Evolutionary conservation across 306 rosid species (phyloP), one percentile per base, ranked within the genome.

Genomic region (Lotus japonicus): DNA sequence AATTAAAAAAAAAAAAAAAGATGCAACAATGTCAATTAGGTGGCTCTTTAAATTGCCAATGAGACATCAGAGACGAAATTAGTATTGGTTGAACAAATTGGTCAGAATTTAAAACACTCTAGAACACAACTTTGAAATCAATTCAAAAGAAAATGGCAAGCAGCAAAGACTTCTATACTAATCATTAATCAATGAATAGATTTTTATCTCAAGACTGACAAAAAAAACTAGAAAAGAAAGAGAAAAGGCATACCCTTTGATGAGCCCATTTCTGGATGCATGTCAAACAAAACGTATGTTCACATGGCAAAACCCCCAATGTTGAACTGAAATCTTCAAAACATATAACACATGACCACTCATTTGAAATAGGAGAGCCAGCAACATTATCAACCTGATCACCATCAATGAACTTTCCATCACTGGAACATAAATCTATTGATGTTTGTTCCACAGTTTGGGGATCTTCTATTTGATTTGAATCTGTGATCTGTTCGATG

Each of bases 331-430:
- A 90, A 72, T 86, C 96, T 44, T 84, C 81, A 58, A 79, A 86
- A 79, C 98, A 94, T 70, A 94, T 94, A 41, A 88, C 96, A 69
- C 98, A 94, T 59, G 98, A 90, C 79, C 86, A 38, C 56, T 90
- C 90, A 12, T 61, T 49, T 17, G 94, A 68, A 64, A 73, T 68
- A 61, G 82, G 75, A 70, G 76, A 35, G 42, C 39, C 36, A 33
- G 80, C 71, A 69, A 56, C 73, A 8, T 41, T 70, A 44, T 81
- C 83, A 49, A 14, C 48, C 58, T 53, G 81, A 61, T 36, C 51
- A 58, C 50, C 77, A 48, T 68, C 64, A 18, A 49, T 60, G 41
- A 55, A 48, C 33, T 73, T 77, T 38, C 78, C 90, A 48, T 64
- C 67, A 68, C 60, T 58, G 14, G 45, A 72, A 75, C 84, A 68